These are phyloP conservation scores for Sporothrix luriei DNA, from an alignment of 2,329 filamentous ascomycete genomes.

Conservation along the genomic window DNA sequence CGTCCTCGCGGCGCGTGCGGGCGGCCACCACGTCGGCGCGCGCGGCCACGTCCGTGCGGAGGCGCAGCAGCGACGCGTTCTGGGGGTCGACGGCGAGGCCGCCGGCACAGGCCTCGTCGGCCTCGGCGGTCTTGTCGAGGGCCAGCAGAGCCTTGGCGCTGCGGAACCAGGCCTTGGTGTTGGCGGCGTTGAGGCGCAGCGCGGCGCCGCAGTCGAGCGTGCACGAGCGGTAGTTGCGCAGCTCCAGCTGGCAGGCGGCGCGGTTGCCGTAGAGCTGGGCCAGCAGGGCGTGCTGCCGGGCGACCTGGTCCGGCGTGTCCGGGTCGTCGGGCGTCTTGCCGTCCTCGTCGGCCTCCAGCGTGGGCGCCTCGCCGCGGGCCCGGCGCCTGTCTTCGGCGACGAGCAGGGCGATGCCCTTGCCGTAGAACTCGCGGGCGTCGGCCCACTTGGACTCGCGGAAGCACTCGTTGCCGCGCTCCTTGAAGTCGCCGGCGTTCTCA, in stretches of 20 bases:
- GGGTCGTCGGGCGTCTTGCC: constrained; percentile 42
- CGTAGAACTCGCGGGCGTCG: constrained; percentile 90
- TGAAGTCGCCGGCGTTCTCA: constrained; percentile 82
- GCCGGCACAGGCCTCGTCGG: constrained; percentile 73
- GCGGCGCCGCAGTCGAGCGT: constrained; percentile 81
- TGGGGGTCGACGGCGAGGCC: constrained; percentile 71
- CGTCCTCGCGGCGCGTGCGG: constrained; percentile 56
- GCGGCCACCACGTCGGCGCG: constrained; percentile 59
- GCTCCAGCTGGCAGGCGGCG: constrained; percentile 83
- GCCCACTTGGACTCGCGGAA: constrained; percentile 70
- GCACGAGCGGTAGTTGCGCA: constrained; percentile 85
- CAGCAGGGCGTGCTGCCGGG: constrained; percentile 64
- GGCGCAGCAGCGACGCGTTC: constrained; percentile 66
- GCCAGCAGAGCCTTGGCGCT: constrained; percentile 76
- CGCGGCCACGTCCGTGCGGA: constrained; percentile 60
- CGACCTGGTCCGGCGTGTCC: constrained; percentile 60
- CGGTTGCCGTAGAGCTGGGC: constrained; percentile 84
- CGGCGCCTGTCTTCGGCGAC: constrained; percentile 63
- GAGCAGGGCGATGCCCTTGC: constrained; percentile 77
- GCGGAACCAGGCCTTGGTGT: constrained; percentile 90
- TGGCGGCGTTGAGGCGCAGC: constrained; percentile 74
- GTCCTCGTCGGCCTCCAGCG: constrained; percentile 31
- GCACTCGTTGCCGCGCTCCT: constrained; percentile 88
- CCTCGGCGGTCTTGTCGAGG: constrained; percentile 77
- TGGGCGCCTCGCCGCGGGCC: constrained; percentile 43